Evolutionary conservation across 768 basidiomycete genomes (phyloP).

Genomic region (Calocybe gangraenosa): DNA sequence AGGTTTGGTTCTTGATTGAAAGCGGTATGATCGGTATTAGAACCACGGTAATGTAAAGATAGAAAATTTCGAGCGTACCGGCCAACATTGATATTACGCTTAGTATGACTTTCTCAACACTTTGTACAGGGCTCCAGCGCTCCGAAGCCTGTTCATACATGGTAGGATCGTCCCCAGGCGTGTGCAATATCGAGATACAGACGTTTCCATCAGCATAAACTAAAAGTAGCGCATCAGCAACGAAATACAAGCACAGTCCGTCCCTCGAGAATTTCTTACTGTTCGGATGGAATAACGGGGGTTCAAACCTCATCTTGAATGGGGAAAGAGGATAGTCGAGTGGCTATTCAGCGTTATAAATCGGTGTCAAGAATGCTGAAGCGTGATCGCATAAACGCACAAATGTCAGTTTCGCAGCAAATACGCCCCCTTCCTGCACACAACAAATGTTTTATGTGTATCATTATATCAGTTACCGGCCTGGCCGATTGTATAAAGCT

Average conservation of each 20-base stretch:
- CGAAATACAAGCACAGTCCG: background rate
- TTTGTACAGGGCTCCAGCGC: constrained; percentile 98
- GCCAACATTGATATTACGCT: constrained; percentile 98
- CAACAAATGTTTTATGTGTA: constrained; percentile 1
- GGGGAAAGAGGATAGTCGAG: constrained; percentile 95
- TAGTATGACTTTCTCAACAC: constrained; percentile 93
- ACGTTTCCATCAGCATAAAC: constrained; percentile 96
- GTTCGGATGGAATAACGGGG: constrained; percentile 96
- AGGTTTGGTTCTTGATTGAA: constrained; percentile 79
- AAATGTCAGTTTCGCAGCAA: constrained; percentile 88
- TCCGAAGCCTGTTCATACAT: constrained; percentile 96
- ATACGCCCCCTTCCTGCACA: constrained; percentile 87
- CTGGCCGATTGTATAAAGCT: constrained; percentile 23
- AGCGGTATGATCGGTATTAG: constrained; percentile 16
- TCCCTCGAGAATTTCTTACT: constrained; percentile 60
- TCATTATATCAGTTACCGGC: background rate
- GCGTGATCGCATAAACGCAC: constrained; percentile 44
- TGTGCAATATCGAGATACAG: constrained; percentile 97
- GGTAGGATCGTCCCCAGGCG: constrained; percentile 87
- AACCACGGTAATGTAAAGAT: constrained; percentile 9
- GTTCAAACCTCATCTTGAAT: constrained; percentile 99
- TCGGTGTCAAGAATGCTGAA: background rate
- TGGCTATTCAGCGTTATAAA: constrained; percentile 46
- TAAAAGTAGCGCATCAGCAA: constrained; percentile 26
- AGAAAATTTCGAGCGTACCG: constrained; percentile 42